Percentiles rank a stretch among this genome's conserved stretches.
phyloP scores from a whole-genome alignment of 225 moss, liverwort and hornwort genomes.

The Bryum argenteum region DNA sequence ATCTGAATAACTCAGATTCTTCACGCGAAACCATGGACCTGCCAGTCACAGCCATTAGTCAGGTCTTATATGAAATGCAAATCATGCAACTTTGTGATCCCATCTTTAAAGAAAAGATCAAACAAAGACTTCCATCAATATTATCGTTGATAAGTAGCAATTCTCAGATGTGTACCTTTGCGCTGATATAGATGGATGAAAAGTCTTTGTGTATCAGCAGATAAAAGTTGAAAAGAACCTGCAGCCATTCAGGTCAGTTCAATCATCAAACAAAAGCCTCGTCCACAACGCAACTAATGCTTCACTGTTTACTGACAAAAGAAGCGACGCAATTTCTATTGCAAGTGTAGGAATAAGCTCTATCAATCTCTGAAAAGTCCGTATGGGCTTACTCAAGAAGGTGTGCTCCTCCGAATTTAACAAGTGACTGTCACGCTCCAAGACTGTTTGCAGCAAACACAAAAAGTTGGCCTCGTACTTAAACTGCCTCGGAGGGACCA shows the following conservation, averaged over 20 bases:
- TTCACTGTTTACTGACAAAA: background rate
- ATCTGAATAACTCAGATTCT: slow-evolving; percentile 69
- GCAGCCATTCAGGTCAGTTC: slow-evolving; percentile 30
- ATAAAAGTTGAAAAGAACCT: slow-evolving; percentile 67
- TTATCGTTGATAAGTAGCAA: no score
- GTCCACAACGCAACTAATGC: slow-evolving; percentile 1
- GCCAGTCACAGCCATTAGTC: slow-evolving; percentile 33
- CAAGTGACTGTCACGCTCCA: slow-evolving; percentile 80
- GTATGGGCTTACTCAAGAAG: slow-evolving; percentile 47
- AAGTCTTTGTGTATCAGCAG: slow-evolving; percentile 78
- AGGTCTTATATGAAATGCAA: slow-evolving; percentile 16
- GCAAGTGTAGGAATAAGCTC: no score
- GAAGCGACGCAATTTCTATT: no score
- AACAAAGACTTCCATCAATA: background rate
- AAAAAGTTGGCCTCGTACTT: slow-evolving; percentile 91
- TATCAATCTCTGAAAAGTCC: slow-evolving; percentile 5
- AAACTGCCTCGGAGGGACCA: slow-evolving; percentile 39
- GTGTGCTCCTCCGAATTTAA: slow-evolving; percentile 61
- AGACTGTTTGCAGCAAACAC: slow-evolving; percentile 72
- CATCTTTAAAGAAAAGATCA: slow-evolving; percentile 8
- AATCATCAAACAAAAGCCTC: slow-evolving; percentile 4
- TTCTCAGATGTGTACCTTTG: slow-evolving; percentile 65
- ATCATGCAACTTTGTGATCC: background rate
- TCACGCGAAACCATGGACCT: slow-evolving; percentile 96
- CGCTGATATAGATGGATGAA: slow-evolving; percentile 92